A percentile compares a stretch with the other conserved stretches of the same genome.
Evolutionary conservation across 1,139 yeast species (phyloP).

Genomic region (Taiozyma sp.): DNA sequence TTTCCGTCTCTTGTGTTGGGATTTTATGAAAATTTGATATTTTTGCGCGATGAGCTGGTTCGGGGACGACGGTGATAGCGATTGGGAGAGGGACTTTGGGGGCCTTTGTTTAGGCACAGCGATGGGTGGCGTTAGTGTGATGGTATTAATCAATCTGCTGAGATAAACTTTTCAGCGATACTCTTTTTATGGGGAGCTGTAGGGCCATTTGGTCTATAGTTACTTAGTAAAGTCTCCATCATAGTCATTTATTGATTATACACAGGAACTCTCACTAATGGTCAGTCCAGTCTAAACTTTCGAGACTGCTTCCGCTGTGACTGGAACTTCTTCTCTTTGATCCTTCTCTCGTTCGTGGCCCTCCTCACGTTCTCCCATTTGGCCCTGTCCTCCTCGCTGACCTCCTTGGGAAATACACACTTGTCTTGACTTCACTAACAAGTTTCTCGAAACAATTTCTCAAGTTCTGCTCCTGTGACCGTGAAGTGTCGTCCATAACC

Average conservation of each 20-base stretch:
- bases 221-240: no score
- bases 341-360: conserved; percentile 41
- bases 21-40: neutral
- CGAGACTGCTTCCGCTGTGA: conserved; percentile 51
- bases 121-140: no score
- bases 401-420: conserved; percentile 35
- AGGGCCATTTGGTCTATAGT: no score
- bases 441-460: conserved; percentile 59
- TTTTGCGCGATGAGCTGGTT: neutral
- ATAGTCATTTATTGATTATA: no score
- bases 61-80: neutral
- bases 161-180: no score
- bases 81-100: no score
- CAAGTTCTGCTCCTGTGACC: conserved; percentile 58
- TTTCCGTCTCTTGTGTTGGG: neutral
- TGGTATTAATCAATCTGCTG: no score
- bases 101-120: no score
- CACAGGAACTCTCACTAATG: no score
- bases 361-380: neutral
- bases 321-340: conserved; percentile 43
- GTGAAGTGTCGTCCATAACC: conserved; percentile 55
- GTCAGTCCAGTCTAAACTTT: conserved; percentile 6
- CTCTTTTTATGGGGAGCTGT: no score
- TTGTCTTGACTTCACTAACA: conserved; percentile 43
- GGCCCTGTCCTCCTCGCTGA: neutral